These are phyloP conservation scores for Trichoderma asperellum DNA, from an alignment of 2,329 filamentous ascomycete genomes.

Conservation along the genomic window DNA sequence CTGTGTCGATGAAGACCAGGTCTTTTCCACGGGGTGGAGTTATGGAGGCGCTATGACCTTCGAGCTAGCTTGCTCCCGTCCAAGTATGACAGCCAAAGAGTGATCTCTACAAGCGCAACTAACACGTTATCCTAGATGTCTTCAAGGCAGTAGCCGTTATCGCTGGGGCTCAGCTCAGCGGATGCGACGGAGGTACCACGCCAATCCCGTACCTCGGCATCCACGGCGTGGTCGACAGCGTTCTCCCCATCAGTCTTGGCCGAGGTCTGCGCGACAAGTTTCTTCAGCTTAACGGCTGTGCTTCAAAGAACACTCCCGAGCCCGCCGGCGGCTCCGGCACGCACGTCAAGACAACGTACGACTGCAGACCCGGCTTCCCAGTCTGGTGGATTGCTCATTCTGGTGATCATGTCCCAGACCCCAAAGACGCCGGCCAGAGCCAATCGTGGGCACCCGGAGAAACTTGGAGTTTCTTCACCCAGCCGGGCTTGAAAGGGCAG, in stretches of 20 bases:
- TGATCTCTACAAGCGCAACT: neutral
- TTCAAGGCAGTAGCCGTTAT: neutral
- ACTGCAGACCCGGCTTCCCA: neutral
- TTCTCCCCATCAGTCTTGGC: neutral
- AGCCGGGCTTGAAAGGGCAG: neutral
- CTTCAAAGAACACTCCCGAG: neutral
- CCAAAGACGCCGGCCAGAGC: neutral
- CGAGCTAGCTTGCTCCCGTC: neutral
- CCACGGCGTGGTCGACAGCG: neutral
- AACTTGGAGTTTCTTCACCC: neutral
- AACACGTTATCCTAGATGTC: neutral
- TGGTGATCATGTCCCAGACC: neutral
- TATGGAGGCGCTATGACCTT: neutral
- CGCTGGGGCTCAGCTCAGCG: neutral
- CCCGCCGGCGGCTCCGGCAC: neutral
- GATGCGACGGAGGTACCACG: neutral
- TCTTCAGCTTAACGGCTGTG: neutral
- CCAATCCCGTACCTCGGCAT: neutral
- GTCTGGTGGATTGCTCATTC: neutral
- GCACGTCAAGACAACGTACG: neutral
- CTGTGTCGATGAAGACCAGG: neutral
- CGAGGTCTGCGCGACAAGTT: neutral
- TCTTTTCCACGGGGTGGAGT: neutral
- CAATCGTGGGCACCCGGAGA: neutral
- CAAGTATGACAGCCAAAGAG: neutral